These are phyloP conservation scores for Breviolum minutum DNA, from an alignment of 73 alveolate genomes.

Conservation along the genomic window DNA sequence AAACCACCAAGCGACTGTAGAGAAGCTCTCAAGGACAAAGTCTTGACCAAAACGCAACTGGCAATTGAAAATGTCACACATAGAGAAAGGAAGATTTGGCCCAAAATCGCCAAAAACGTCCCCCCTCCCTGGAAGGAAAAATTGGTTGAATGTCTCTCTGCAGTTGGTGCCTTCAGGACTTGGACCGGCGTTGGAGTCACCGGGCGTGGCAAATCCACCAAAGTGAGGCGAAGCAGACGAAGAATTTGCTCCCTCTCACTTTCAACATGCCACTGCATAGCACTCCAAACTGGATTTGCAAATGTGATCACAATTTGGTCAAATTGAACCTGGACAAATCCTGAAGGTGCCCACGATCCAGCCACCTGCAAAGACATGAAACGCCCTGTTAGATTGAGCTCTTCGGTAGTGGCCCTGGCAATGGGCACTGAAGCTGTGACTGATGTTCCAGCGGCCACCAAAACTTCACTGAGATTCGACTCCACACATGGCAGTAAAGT, in stretches of 20 bases:
- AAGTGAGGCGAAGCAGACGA: not conserved
- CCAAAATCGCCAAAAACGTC: too few species aligned
- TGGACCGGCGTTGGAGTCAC: too few species aligned
- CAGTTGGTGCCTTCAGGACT: too few species aligned
- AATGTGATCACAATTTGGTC: not conserved
- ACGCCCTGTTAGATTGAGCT: not conserved
- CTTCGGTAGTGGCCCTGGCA: not conserved
- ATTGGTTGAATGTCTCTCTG: too few species aligned
- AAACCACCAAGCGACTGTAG: too few species aligned
- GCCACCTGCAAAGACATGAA: not conserved
- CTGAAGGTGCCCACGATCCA: not conserved
- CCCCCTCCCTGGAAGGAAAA: too few species aligned
- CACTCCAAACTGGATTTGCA: not conserved
- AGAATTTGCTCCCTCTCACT: not conserved
- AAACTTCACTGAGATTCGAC: not conserved
- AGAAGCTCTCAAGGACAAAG: too few species aligned
- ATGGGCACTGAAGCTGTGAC: not conserved
- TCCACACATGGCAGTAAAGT: not conserved
- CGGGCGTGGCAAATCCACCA: not conserved
- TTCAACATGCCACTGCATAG: not conserved
- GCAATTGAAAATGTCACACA: too few species aligned
- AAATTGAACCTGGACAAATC: not conserved
- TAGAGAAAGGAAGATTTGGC: too few species aligned
- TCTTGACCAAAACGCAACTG: too few species aligned
- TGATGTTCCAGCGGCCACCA: not conserved